phyloP scores from a whole-genome alignment of 768 basidiomycete species.

The Cyathus striatus region DNA sequence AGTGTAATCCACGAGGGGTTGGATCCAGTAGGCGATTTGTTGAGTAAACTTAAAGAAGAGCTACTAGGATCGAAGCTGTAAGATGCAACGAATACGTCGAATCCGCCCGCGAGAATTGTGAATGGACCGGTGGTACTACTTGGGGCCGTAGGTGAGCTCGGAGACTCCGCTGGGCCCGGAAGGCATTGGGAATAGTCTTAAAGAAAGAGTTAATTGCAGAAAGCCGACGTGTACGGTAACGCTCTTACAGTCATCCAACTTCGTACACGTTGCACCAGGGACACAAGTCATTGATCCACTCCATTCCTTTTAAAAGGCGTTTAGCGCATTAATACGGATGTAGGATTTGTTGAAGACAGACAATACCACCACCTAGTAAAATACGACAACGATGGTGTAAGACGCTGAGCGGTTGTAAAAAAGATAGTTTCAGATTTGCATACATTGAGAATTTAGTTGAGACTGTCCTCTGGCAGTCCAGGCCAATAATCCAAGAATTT shows the following conservation, averaged over 20 bases:
- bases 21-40: slow-evolving; percentile 42
- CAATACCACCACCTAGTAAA: no score
- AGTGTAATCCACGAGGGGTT: slow-evolving; percentile 59
- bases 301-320: no score
- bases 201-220: no score
- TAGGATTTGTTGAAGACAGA: no score
- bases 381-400: no score
- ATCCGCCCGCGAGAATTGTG: slow-evolving; percentile 67
- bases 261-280: not conserved
- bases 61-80: slow-evolving; percentile 56
- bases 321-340: no score
- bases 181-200: slow-evolving; percentile 1
- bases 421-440: no score
- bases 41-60: slow-evolving; percentile 39
- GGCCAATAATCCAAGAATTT: no score
- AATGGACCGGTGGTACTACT: slow-evolving; percentile 42
- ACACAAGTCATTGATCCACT: not conserved
- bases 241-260: not conserved
- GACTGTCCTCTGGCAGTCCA: no score
- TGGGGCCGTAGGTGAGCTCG: not conserved
- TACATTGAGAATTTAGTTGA: no score
- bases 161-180: not conserved
- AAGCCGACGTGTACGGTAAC: not conserved
- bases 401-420: no score
- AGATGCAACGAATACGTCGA: slow-evolving; percentile 53